phyloP scores from a whole-genome alignment of 768 basidiomycete species.

The Tylopilus felleus region DNA sequence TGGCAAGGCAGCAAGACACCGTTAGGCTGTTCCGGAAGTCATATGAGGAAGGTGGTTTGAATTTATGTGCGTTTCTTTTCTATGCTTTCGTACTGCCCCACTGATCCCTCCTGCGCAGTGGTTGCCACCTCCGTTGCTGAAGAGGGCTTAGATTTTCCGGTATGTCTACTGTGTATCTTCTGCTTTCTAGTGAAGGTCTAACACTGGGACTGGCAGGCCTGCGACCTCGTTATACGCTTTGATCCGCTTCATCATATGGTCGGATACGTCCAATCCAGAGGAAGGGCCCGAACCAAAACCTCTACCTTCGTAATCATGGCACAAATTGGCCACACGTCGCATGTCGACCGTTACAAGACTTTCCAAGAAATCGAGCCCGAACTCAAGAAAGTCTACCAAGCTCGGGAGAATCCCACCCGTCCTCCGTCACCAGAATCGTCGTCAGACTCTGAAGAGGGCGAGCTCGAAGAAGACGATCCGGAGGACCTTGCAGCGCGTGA shows the following conservation, averaged over 20 bases:
- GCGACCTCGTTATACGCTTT: constrained; percentile 84
- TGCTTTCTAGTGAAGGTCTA: neutral
- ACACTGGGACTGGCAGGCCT: constrained; percentile 51
- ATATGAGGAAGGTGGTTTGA: constrained; percentile 63
- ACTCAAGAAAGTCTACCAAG: constrained; percentile 60
- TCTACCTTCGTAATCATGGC: constrained; percentile 85
- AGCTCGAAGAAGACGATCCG: constrained; percentile 46
- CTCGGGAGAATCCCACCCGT: constrained; percentile 38
- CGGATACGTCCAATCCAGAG: constrained; percentile 86
- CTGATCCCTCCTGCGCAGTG: constrained; percentile 38
- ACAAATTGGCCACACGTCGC: constrained; percentile 52
- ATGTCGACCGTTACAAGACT: constrained; percentile 54
- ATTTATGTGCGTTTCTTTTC: constrained; percentile 52
- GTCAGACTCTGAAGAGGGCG: constrained; percentile 31
- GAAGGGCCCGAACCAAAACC: constrained; percentile 71
- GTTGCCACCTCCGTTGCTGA: constrained; percentile 87
- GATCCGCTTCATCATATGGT: constrained; percentile 80
- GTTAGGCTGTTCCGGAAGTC: constrained; percentile 62
- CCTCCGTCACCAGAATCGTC: constrained; percentile 25
- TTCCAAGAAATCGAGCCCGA: constrained; percentile 62
- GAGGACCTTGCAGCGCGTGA: constrained; percentile 64
- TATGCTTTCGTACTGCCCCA: neutral
- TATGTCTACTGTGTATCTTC: constrained; percentile 31
- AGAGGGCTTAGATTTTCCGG: constrained; percentile 89
- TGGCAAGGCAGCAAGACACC: constrained; percentile 53